Conservation (phyloP, 2,329 filamentous ascomycete species). For the Phialophora tarda region DNA sequence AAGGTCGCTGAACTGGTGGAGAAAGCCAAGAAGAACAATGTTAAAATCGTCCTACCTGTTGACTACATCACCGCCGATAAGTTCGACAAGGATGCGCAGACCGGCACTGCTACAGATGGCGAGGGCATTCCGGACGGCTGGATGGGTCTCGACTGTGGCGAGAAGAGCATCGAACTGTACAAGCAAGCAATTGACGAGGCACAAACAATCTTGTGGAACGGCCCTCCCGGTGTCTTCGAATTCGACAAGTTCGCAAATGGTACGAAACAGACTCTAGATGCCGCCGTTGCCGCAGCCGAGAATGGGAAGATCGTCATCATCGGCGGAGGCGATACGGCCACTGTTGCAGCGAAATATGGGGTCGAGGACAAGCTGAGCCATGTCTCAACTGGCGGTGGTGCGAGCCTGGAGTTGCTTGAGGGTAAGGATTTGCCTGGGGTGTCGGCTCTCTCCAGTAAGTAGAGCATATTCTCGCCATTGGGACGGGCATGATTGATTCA, state of each 20-base stretch:
- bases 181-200: slow-evolving; percentile 83
- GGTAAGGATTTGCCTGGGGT: slow-evolving; percentile 98
- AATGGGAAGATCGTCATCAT: slow-evolving; percentile 96
- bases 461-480: slow-evolving; percentile 40
- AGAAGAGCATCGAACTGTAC: slow-evolving; percentile 86
- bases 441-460: slow-evolving; percentile 80
- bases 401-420: slow-evolving; percentile 93
- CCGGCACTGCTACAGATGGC: slow-evolving; percentile 80
- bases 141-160: slow-evolving; percentile 96
- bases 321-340: slow-evolving; percentile 96
- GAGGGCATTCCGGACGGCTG: slow-evolving; percentile 93
- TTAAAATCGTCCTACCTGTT: slow-evolving; percentile 91
- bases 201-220: slow-evolving; percentile 99
- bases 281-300: slow-evolving; percentile 79
- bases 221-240: slow-evolving; percentile 96
- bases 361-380: slow-evolving; percentile 97
- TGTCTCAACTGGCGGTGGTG: slow-evolving; percentile 95
- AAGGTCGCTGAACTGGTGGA: slow-evolving; percentile 84
- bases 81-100: slow-evolving; percentile 83
- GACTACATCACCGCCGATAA: slow-evolving; percentile 98
- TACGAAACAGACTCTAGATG: slow-evolving; percentile 90
- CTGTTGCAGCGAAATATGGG: slow-evolving; percentile 94
- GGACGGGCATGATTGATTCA: slow-evolving; percentile 18
- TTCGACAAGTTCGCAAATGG: slow-evolving; percentile 91
- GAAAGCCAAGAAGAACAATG: slow-evolving; percentile 95